Conservation (phyloP, 768 basidiomycete species). For the Mrakia hoshinonis region DNA sequence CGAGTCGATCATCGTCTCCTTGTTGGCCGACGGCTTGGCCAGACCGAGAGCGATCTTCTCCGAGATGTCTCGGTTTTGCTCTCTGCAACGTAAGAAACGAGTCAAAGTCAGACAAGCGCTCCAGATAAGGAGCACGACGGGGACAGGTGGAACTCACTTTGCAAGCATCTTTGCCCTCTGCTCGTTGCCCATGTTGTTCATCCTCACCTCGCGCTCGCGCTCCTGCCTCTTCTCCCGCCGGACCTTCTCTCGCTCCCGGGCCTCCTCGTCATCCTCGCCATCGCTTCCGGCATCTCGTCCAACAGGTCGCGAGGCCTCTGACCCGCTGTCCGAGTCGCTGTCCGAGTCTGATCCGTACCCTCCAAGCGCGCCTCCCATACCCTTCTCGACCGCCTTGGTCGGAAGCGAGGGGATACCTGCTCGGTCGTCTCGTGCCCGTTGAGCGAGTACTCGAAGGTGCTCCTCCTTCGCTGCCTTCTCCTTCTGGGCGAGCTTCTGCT, state of each 20-base stretch:
- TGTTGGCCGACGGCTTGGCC: constrained; percentile 89
- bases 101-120: background rate
- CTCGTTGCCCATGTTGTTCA: constrained; percentile 98
- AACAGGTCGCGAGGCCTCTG: background rate
- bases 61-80: constrained; percentile 97
- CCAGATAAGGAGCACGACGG: background rate
- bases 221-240: constrained; percentile 83
- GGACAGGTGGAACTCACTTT: constrained; percentile 43
- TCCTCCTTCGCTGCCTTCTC: constrained; percentile 97
- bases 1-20: constrained; percentile 95
- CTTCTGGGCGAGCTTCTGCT: constrained; percentile 96
- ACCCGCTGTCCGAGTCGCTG: constrained; percentile 17
- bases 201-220: constrained; percentile 92
- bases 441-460: constrained; percentile 82
- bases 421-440: constrained; percentile 91
- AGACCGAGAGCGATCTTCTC: constrained; percentile 97
- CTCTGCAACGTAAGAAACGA: constrained; percentile 42
- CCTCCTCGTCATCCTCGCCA: constrained; percentile 71
- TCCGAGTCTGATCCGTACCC: constrained; percentile 78
- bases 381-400: constrained; percentile 47
- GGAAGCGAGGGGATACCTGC: constrained; percentile 50
- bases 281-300: constrained; percentile 36
- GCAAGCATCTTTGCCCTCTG: constrained; percentile 92
- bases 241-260: constrained; percentile 79
- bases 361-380: constrained; percentile 65